These are phyloP conservation scores for Penicillium fuscoglaucum DNA, from an alignment of 2,329 filamentous ascomycete species.

Conservation along the genomic window DNA sequence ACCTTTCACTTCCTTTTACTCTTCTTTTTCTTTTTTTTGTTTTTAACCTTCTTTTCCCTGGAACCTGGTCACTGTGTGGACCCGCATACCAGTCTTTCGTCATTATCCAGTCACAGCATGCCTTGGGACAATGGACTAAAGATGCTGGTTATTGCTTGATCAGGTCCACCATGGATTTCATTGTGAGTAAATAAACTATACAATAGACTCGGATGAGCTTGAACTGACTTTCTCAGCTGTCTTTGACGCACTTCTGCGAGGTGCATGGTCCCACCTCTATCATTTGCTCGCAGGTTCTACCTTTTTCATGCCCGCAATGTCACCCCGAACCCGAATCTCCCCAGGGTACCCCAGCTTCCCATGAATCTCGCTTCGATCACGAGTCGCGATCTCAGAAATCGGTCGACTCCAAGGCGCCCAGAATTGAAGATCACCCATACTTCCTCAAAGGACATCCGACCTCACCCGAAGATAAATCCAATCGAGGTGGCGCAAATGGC, in stretches of 20 bases:
- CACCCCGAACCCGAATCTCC: constrained; percentile 45
- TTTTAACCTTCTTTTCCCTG: constrained; percentile 16
- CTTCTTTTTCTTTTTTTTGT: neutral
- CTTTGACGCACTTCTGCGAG: constrained; percentile 64
- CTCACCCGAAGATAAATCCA: constrained; percentile 47
- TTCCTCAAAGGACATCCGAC: constrained; percentile 46
- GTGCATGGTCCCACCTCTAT: constrained; percentile 63
- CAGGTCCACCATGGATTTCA: constrained; percentile 45
- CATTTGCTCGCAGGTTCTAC: constrained; percentile 60
- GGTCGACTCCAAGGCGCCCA: constrained; percentile 28
- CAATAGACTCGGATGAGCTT: neutral
- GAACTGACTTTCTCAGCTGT: constrained; percentile 48
- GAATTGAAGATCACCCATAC: constrained; percentile 54
- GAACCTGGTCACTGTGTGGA: constrained; percentile 21
- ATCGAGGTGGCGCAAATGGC: constrained; percentile 47
- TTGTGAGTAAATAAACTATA: constrained; percentile 35
- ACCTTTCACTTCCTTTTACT: constrained; percentile 1
- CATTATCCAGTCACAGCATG: constrained; percentile 30
- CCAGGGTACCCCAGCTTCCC: constrained; percentile 29
- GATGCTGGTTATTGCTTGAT: constrained; percentile 19
- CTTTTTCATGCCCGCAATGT: constrained; percentile 56
- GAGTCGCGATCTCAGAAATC: constrained; percentile 17
- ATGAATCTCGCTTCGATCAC: constrained; percentile 18
- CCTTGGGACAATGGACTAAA: constrained; percentile 35
- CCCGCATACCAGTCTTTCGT: constrained; percentile 23